Conservation (phyloP, 345 rosid genomes). For the Salix caprea region DNA sequence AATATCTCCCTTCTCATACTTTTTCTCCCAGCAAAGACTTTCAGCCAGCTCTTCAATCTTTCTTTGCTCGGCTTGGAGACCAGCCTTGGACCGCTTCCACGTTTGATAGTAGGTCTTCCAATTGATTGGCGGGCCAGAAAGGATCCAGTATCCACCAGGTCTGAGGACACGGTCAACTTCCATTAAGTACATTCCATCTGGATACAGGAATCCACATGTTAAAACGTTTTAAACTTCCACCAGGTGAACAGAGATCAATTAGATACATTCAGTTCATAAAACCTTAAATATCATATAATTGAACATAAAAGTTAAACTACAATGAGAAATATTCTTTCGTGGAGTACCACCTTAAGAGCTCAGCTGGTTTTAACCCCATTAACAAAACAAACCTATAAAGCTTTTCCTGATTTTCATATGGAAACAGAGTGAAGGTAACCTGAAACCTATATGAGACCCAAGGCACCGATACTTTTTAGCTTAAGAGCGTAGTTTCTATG, state of each 20-base stretch:
- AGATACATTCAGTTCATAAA: neutral
- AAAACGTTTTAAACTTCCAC: conserved; percentile 17
- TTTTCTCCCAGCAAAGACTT: conserved; percentile 95
- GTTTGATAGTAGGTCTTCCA: conserved; percentile 87
- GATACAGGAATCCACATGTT: conserved; percentile 17
- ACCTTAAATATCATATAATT: neutral
- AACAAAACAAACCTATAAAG: neutral
- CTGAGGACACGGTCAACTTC: conserved; percentile 96
- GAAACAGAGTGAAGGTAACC: neutral
- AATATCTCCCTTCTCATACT: conserved; percentile 91
- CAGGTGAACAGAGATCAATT: neutral
- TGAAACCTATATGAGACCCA: neutral
- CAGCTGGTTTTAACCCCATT: neutral
- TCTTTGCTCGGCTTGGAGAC: conserved; percentile 78
- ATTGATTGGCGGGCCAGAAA: conserved; percentile 96
- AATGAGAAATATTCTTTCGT: neutral
- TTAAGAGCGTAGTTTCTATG: neutral
- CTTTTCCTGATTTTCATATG: neutral
- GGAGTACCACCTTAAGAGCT: neutral
- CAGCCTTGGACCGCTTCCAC: conserved; percentile 80
- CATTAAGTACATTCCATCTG: conserved; percentile 83
- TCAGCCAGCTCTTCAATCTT: conserved; percentile 75
- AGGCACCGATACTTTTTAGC: neutral
- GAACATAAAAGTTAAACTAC: neutral
- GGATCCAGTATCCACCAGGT: conserved; percentile 97